phyloP scores from a whole-genome alignment of 1,284 basidiomycete species.

The Polyporus tsugae region DNA sequence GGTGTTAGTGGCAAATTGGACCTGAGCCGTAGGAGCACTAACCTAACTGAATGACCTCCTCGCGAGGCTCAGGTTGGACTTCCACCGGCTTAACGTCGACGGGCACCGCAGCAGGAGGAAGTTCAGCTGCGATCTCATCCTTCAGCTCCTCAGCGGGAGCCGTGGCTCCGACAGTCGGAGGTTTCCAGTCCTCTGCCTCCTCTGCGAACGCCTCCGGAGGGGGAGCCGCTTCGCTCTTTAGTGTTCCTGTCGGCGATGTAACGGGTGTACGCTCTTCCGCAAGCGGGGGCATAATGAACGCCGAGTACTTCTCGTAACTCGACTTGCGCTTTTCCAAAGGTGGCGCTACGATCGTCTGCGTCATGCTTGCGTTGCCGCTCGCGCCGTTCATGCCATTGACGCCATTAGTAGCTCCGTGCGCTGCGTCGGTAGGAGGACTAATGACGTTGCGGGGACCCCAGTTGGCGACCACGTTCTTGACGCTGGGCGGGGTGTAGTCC shows the following conservation, averaged over 20 bases:
- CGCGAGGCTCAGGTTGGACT: conserved; percentile 13
- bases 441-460: conserved; percentile 30
- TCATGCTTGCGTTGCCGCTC: background rate
- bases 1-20: background rate
- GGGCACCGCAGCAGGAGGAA: background rate
- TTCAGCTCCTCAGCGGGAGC: conserved; percentile 17
- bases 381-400: conserved; percentile 4
- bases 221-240: conserved; percentile 48
- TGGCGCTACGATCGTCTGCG: conserved; percentile 19
- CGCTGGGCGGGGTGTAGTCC: conserved; percentile 29
- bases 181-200: conserved; percentile 19
- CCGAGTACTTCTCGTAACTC: conserved; percentile 71
- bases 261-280: conserved; percentile 71
- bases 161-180: background rate
- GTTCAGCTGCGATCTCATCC: background rate
- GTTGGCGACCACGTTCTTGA: conserved; percentile 37
- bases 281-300: conserved; percentile 67
- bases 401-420: conserved; percentile 10
- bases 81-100: conserved; percentile 17
- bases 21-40: background rate
- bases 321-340: conserved; percentile 65
- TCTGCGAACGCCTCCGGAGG: conserved; percentile 17
- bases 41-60: conserved; percentile 27
- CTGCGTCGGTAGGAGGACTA: conserved; percentile 15
- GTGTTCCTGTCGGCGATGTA: conserved; percentile 62